These are phyloP conservation scores for Hypoxylon sp. DNA, from an alignment of 2,329 filamentous ascomycete species.

Conservation along the genomic window DNA sequence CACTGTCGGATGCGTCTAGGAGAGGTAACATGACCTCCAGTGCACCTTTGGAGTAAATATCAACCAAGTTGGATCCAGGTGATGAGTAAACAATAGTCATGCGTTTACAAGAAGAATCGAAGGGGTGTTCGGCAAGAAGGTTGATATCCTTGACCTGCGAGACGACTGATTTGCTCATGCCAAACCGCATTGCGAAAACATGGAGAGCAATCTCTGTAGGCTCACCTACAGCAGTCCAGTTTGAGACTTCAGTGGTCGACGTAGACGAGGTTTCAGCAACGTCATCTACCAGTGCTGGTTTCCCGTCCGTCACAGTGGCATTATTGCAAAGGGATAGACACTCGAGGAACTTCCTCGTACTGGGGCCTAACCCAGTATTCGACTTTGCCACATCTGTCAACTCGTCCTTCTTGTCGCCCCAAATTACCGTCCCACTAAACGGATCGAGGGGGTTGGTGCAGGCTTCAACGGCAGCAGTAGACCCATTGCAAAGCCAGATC, in stretches of 20 bases:
- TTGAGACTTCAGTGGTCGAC: conserved; percentile 54
- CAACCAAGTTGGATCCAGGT: conserved; percentile 47
- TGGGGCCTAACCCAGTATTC: conserved; percentile 42
- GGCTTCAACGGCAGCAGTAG: conserved; percentile 61
- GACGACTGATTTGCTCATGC: conserved; percentile 56
- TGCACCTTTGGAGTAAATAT: conserved; percentile 66
- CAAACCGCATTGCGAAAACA: conserved; percentile 76
- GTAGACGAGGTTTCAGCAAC: conserved; percentile 58
- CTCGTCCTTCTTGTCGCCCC: conserved; percentile 49
- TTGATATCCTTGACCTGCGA: conserved; percentile 51
- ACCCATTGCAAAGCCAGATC: conserved; percentile 66
- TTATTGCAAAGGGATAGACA: conserved; percentile 71
- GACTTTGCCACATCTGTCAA: conserved; percentile 33
- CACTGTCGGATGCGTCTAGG: conserved; percentile 56
- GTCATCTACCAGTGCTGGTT: conserved; percentile 49
- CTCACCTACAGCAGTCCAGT: conserved; percentile 70
- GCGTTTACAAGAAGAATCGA: conserved; percentile 76
- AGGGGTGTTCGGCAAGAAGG: conserved; percentile 72
- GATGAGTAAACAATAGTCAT: conserved; percentile 74
- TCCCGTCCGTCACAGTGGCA: conserved; percentile 57
- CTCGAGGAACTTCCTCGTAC: conserved; percentile 58
- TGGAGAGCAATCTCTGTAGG: conserved; percentile 79
- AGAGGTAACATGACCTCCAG: conserved; percentile 65
- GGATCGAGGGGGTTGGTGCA: conserved; percentile 69
- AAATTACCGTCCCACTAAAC: conserved; percentile 60